These are phyloP conservation scores for Lactarius akahatsu DNA, from an alignment of 768 basidiomycete genomes.

Conservation along the genomic window DNA sequence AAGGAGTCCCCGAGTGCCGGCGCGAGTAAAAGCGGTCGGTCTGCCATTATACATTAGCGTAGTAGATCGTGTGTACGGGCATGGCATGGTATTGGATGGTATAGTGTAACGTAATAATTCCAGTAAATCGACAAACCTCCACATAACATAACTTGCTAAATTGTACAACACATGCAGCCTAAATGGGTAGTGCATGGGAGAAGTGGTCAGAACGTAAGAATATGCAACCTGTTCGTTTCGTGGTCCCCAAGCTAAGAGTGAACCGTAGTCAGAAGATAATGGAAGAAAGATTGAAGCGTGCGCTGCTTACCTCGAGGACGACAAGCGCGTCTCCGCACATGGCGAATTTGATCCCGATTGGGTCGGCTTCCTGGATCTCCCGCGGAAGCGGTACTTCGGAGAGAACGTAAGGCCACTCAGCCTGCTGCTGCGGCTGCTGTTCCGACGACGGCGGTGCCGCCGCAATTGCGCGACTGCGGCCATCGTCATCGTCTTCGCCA, in stretches of 20 bases:
- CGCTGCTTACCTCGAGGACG: slow-evolving; percentile 2
- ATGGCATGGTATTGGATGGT: not conserved
- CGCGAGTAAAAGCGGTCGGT: slow-evolving; percentile 25
- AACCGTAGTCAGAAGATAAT: not conserved
- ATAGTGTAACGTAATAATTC: not conserved
- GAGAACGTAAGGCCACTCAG: not conserved
- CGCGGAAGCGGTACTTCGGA: not conserved
- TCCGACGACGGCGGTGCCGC: not conserved
- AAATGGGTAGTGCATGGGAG: too few species aligned
- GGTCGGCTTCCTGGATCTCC: slow-evolving; percentile 11
- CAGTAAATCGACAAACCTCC: not conserved
- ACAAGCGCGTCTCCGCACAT: slow-evolving; percentile 12
- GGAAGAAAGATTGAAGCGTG: not conserved
- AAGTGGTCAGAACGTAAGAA: not conserved
- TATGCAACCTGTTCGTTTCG: slow-evolving; percentile 6
- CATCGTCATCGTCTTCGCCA: not conserved
- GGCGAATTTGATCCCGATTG: slow-evolving; percentile 8
- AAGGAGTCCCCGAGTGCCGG: slow-evolving; percentile 49
- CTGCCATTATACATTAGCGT: slow-evolving; percentile 20
- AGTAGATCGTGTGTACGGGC: not conserved
- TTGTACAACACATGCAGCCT: not conserved
- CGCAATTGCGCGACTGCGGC: not conserved
- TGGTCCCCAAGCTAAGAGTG: not conserved
- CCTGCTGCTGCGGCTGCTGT: not conserved
- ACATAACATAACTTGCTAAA: not conserved